Conservation (phyloP, 805 yeast genomes). For the Kuraishia capsulata region DNA sequence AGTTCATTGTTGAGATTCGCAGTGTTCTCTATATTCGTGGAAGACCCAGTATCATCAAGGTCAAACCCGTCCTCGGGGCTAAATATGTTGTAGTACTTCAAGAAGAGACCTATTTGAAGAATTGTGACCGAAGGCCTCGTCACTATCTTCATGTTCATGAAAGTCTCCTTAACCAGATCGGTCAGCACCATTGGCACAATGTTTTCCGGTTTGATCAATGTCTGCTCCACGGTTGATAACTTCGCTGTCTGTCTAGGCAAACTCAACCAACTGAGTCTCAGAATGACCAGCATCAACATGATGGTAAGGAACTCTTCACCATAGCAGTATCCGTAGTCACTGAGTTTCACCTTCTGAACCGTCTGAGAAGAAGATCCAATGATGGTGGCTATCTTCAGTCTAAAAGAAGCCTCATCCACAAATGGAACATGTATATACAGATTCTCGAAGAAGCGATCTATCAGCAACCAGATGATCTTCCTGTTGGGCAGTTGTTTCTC, state of each 20-base stretch:
- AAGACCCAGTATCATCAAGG: conserved; percentile 29
- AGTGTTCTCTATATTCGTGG: conserved; percentile 12
- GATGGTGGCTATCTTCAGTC: conserved; percentile 30
- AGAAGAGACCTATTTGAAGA: conserved; percentile 50
- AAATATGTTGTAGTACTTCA: conserved; percentile 43
- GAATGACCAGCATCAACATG: conserved; percentile 41
- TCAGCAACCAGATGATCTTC: conserved; percentile 42
- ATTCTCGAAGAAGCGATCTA: conserved; percentile 49
- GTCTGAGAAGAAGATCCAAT: conserved; percentile 30
- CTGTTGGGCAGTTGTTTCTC: conserved; percentile 44
- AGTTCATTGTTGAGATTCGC: conserved; percentile 17
- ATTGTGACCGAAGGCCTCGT: conserved; percentile 36
- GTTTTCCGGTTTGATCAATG: conserved; percentile 30
- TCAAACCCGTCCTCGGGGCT: conserved; percentile 51
- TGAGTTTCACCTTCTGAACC: conserved; percentile 16
- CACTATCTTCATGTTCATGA: conserved; percentile 31
- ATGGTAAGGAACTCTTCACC: conserved; percentile 37
- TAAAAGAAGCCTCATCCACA: conserved; percentile 48
- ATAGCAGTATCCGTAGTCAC: conserved; percentile 22
- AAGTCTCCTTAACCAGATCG: conserved; percentile 35
- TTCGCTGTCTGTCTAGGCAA: conserved; percentile 28
- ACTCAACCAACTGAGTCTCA: conserved; percentile 49
- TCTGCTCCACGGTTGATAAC: conserved; percentile 17
- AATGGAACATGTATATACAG: conserved; percentile 61
- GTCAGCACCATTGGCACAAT: conserved; percentile 29